These are phyloP conservation scores for Podila horticola DNA, from an alignment of 192 early-diverging fungal species.

Conservation along the genomic window DNA sequence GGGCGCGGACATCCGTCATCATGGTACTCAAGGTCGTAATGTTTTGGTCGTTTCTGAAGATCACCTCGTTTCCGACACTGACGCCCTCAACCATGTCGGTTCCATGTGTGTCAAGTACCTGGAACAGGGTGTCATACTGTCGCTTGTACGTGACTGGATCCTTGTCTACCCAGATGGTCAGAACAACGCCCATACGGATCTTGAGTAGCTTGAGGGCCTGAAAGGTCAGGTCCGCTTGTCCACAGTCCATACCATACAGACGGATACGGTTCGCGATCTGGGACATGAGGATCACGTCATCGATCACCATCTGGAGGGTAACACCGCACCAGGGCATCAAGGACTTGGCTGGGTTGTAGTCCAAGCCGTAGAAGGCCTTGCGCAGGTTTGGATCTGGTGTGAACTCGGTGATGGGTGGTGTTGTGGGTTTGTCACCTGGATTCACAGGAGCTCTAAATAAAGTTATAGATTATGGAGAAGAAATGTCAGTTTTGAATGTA, in stretches of 20 bases:
- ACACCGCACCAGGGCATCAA: slow-evolving; percentile 54
- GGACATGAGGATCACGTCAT: slow-evolving; percentile 53
- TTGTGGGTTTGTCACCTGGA: slow-evolving; percentile 4
- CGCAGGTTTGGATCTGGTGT: slow-evolving; percentile 39
- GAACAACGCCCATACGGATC: slow-evolving; percentile 52
- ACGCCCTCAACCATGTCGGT: slow-evolving; percentile 52
- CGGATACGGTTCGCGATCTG: slow-evolving; percentile 56
- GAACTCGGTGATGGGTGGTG: slow-evolving; percentile 23
- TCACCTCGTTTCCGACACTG: slow-evolving; percentile 58
- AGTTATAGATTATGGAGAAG: neutral
- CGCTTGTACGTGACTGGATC: slow-evolving; percentile 47
- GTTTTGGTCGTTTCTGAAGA: slow-evolving; percentile 51
- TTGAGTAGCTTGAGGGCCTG: slow-evolving; percentile 46
- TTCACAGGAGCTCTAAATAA: neutral
- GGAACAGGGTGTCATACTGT: slow-evolving; percentile 50
- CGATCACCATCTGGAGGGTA: slow-evolving; percentile 41
- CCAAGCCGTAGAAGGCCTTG: slow-evolving; percentile 55
- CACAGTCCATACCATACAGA: slow-evolving; percentile 57
- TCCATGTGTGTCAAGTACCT: slow-evolving; percentile 46
- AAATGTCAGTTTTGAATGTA: neutral
- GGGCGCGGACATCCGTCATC: slow-evolving; percentile 27
- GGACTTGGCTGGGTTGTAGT: slow-evolving; percentile 51
- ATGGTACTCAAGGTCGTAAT: slow-evolving; percentile 2
- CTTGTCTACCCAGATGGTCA: slow-evolving; percentile 57
- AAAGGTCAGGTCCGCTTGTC: slow-evolving; percentile 49